These are phyloP conservation scores for Suillus variegatus DNA, from an alignment of 768 basidiomycete genomes.

Conservation along the genomic window DNA sequence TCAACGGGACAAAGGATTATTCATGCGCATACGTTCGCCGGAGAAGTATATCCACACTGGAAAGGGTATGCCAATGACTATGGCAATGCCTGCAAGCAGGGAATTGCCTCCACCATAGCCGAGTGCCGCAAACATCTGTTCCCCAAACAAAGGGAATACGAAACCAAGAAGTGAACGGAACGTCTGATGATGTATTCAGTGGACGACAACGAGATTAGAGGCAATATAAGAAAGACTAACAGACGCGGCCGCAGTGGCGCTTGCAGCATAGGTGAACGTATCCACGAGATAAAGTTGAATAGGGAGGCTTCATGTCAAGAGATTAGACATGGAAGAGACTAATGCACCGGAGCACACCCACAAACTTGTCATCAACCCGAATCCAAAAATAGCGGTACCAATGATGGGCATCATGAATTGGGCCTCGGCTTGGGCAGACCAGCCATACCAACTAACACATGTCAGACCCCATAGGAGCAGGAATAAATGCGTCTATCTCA, in stretches of 20 bases:
- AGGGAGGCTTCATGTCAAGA: slow-evolving; percentile 47
- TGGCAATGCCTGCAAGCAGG: slow-evolving; percentile 58
- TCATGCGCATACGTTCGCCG: slow-evolving; percentile 57
- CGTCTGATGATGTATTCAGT: slow-evolving; percentile 35
- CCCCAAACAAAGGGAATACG: slow-evolving; percentile 64
- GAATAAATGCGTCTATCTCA: slow-evolving; percentile 34
- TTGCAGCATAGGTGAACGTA: slow-evolving; percentile 68
- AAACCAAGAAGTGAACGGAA: slow-evolving; percentile 67
- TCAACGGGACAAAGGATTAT: slow-evolving; percentile 35
- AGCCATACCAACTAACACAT: slow-evolving; percentile 69
- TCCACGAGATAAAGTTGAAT: slow-evolving; percentile 74
- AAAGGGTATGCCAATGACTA: slow-evolving; percentile 69
- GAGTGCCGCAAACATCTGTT: slow-evolving; percentile 62
- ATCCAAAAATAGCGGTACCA: slow-evolving; percentile 60
- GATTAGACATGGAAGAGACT: slow-evolving; percentile 2
- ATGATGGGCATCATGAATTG: slow-evolving; percentile 82
- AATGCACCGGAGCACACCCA: slow-evolving; percentile 31
- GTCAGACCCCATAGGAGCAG: slow-evolving; percentile 4
- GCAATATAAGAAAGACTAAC: slow-evolving; percentile 34
- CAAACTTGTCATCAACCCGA: slow-evolving; percentile 64
- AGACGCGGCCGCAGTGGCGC: slow-evolving; percentile 62
- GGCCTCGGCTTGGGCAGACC: slow-evolving; percentile 66
- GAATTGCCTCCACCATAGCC: slow-evolving; percentile 73
- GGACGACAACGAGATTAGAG: neutral
- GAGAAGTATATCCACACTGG: slow-evolving; percentile 71